Evolutionary conservation across 768 basidiomycete species (phyloP), one percentile per base, ranked within the genome.

Genomic region (Suillus brevipes): DNA sequence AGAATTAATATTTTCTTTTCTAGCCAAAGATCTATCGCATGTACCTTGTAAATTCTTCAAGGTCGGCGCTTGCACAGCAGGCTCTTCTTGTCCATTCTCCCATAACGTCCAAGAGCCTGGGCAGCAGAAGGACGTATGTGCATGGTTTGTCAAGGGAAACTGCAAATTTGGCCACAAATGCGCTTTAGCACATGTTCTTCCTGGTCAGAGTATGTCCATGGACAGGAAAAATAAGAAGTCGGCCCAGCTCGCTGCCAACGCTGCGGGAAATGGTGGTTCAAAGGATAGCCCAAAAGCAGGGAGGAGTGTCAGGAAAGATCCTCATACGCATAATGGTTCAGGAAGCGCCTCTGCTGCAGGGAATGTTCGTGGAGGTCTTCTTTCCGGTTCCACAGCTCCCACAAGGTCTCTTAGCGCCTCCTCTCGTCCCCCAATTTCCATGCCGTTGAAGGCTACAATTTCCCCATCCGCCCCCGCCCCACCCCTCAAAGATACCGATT

Each of bases 31-130:
- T 75, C 85, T 98, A 63, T 93, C 92, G 3, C 95, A 97, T 83
- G 97, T 99, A 16, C 96, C 96, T 2, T 99, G 97, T 82, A 93
- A 97, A 80, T 98, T 98, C 85, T 97, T 89, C 87, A 93, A 91
- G 74, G 91, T 93, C 68, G 94, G 95, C 40, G 90, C 89, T 14
- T 99, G 96, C 78, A 97, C 95, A 5, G 96, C 96, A 12, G 96
- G 96, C 40, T 81, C 92, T 4, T 90, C 92, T 3, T 99, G 97
- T 76, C 94, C 94, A n/a, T 99, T 99, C 84, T 95, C 95, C 36
- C 97, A 99, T 77, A 74, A 76, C 64, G 71, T 82, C 7, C 78
- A 84, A 64, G 92, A 94, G 69, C 89, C 93, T 36, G 90, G 93
- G 4, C 85, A 85, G 53, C 86, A 87, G 66, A 93, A 94, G 75